Base-by-base conservation (phyloP, 2,329 filamentous ascomycete genomes). In the Trichoderma arundinaceum region DNA sequence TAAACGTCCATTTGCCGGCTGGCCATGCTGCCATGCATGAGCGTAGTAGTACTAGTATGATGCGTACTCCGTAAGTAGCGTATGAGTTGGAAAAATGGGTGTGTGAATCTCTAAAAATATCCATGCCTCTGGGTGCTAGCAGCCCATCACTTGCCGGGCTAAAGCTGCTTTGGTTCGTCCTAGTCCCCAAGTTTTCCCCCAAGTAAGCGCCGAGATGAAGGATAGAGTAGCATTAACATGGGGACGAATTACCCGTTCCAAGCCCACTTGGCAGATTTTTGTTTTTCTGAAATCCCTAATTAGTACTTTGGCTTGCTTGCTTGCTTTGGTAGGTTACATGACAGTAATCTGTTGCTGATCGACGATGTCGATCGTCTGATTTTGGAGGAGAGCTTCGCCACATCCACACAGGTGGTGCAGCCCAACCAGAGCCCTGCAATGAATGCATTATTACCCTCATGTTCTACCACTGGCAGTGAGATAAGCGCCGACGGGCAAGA, bases 401-500 rank as follows among this genome's bases (percentile, higher is more conserved):
- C 59, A 35, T 48, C 44, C 58, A 44, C 54, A 12, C n/a, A 10
- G 39, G 22, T 17, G 13, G 35, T 17, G 38, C 53, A 28, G 9
- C 32, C 54, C 41, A 39, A 44, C 22, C 22, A 48, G 17, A 33
- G n/a, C 35, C 46, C 58, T 38, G 46, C 9, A 33, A 48, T 15
- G 28, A 32, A 44, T 33, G 59, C 59, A 19, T 43, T 62, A 62
- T 62, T 62, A 62, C 59, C 48, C 59, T 62, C 59, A 53, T 28
- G 39, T 32, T 51, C 28, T 43, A 35, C 28, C 43, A 48, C 44
- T 51, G 35, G 44, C 39, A 43, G 53, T 65, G 62, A 58, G 62
- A 65, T 65, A 65, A 65, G 62, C 62, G 62, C 62, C 62, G 54
- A n/a, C 54, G 62, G 53, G 52, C 62, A 51, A 43, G 53, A 43